A percentile compares a stretch with the other conserved stretches of the same genome.
phyloP scores from a whole-genome alignment of 1,139 yeast species.

The Arxiozyma bovina region DNA sequence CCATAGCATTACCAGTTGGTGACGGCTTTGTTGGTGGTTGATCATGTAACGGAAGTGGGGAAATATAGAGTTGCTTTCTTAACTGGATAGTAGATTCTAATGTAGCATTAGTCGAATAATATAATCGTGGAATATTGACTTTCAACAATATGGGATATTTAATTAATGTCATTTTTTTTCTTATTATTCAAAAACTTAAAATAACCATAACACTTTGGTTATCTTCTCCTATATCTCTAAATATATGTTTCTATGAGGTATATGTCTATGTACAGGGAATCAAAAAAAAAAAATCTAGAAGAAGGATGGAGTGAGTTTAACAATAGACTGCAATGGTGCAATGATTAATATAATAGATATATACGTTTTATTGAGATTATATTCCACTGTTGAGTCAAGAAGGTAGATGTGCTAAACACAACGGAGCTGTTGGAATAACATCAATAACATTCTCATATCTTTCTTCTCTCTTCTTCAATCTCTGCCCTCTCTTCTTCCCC shows the following conservation, averaged over 20 bases:
- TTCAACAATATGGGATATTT: background rate
- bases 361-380: too few relatives aligned
- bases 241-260: too few relatives aligned
- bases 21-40: background rate
- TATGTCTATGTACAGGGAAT: background rate
- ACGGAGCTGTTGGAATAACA: too few relatives aligned
- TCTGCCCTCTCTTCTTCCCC: background rate
- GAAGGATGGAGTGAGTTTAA: background rate
- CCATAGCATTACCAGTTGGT: background rate
- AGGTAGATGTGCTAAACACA: too few relatives aligned
- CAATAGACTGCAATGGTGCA: background rate
- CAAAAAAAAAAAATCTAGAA: too few relatives aligned
- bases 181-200: too few relatives aligned
- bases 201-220: background rate
- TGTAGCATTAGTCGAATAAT: background rate
- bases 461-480: too few relatives aligned
- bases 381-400: background rate
- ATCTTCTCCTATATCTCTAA: background rate
- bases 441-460: too few relatives aligned
- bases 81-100: background rate
- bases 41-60: background rate
- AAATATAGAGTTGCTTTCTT: background rate
- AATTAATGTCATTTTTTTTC: background rate
- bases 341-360: too few relatives aligned
- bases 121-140: background rate